Evolutionary conservation across 2,329 filamentous ascomycete genomes (phyloP).

Genomic region (Colletotrichum zoysiae): DNA sequence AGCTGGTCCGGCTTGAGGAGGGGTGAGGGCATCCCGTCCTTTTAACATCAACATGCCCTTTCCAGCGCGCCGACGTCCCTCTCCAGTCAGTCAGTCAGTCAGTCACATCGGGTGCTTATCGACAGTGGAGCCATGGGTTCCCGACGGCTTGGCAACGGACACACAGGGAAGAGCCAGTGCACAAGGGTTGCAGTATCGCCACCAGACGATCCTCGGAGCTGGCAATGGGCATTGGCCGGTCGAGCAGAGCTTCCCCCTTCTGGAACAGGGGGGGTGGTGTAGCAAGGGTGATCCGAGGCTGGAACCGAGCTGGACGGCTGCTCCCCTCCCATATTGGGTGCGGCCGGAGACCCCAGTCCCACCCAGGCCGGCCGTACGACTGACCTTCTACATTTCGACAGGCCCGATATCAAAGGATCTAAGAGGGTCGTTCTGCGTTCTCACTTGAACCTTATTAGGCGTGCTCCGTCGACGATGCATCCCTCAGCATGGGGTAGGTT

Average conservation of each 20-base stretch:
- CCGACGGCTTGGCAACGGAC: conserved; percentile 33
- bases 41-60: conserved; percentile 36
- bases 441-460: conserved; percentile 16
- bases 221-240: too few species aligned
- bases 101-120: conserved; percentile 29
- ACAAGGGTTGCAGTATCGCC: conserved; percentile 28
- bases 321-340: conserved; percentile 6
- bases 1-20: not conserved
- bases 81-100: not conserved
- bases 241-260: conserved; percentile 7
- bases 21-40: conserved; percentile 26
- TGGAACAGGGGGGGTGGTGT: conserved; percentile 24
- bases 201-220: conserved; percentile 28
- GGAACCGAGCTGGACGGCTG: conserved; percentile 20
- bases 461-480: not conserved
- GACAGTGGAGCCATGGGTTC: conserved; percentile 16
- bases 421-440: conserved; percentile 16
- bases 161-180: not conserved
- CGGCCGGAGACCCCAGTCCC: conserved; percentile 22
- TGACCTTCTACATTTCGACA: conserved; percentile 41
- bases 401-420: conserved; percentile 39
- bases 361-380: conserved; percentile 12
- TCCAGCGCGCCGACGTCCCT: not conserved
- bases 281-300: conserved; percentile 35
- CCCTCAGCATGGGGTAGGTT: conserved; percentile 2